Conservation (phyloP, 257 asterid genomes). For the Primulina tabacum region DNA sequence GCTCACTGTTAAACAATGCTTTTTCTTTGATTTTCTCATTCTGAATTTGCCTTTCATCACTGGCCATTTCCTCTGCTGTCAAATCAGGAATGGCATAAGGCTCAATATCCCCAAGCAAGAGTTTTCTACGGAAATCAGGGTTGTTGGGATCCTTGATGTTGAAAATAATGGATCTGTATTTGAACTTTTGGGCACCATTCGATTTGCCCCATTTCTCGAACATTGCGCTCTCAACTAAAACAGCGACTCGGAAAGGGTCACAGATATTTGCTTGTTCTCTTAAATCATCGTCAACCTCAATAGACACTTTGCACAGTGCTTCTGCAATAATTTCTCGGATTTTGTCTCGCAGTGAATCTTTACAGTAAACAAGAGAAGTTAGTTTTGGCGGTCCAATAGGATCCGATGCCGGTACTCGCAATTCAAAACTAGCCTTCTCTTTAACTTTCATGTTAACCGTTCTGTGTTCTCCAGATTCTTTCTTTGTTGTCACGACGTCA, state of each 20-base stretch:
- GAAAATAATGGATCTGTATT: slow-evolving; percentile 45
- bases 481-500: not conserved
- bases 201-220: slow-evolving; percentile 46
- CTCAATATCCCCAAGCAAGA: slow-evolving; percentile 39
- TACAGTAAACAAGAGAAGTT: slow-evolving; percentile 32
- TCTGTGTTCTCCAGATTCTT: slow-evolving; percentile 16
- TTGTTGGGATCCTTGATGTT: slow-evolving; percentile 47
- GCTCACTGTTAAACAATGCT: slow-evolving; percentile 46
- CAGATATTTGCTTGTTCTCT: slow-evolving; percentile 28
- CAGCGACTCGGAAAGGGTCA: slow-evolving; percentile 44
- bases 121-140: slow-evolving; percentile 51
- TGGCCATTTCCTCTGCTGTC: slow-evolving; percentile 50
- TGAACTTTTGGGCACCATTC: slow-evolving; percentile 40
- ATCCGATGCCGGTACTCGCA: slow-evolving; percentile 17
- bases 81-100: slow-evolving; percentile 33
- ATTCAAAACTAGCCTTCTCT: slow-evolving; percentile 27
- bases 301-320: slow-evolving; percentile 40
- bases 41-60: slow-evolving; percentile 43
- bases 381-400: slow-evolving; percentile 34
- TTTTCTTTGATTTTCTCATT: slow-evolving; percentile 46
- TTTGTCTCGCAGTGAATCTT: slow-evolving; percentile 45
- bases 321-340: slow-evolving; percentile 40
- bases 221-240: slow-evolving; percentile 42
- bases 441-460: slow-evolving; percentile 27
- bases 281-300: slow-evolving; percentile 34